Evolutionary conservation across 1,139 yeast genomes (phyloP).

Genomic region (Wickerhamomyces sp.): DNA sequence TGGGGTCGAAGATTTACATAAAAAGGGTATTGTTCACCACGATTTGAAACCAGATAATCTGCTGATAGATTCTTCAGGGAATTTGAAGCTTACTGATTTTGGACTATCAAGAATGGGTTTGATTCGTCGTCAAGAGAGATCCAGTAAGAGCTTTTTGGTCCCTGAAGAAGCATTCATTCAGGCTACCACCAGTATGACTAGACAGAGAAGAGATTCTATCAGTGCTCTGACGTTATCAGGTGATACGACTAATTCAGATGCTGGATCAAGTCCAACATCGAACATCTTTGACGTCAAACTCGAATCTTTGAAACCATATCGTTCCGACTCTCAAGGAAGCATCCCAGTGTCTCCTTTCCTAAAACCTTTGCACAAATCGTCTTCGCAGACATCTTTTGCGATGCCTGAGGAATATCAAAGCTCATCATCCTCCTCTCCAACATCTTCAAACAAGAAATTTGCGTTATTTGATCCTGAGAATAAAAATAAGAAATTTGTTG

Average conservation of each 20-base stretch:
- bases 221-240: slow-evolving; percentile 14
- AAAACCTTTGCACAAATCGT: slow-evolving; percentile 45
- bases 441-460: slow-evolving; percentile 35
- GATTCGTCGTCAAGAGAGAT: slow-evolving; percentile 63
- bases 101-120: slow-evolving; percentile 91
- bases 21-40: slow-evolving; percentile 86
- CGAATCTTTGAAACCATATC: slow-evolving; percentile 13
- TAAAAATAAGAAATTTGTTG: slow-evolving; percentile 67
- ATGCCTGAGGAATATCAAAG: slow-evolving; percentile 43
- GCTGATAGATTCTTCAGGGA: slow-evolving; percentile 82
- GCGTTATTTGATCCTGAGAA: slow-evolving; percentile 72
- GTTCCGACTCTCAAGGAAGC: slow-evolving; percentile 35
- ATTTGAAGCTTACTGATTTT: slow-evolving; percentile 88
- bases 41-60: slow-evolving; percentile 94
- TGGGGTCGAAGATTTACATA: slow-evolving; percentile 87
- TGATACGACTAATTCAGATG: slow-evolving; percentile 8
- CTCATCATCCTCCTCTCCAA: slow-evolving; percentile 8
- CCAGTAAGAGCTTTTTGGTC: slow-evolving; percentile 10
- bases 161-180: slow-evolving; percentile 21
- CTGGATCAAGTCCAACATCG: slow-evolving; percentile 19
- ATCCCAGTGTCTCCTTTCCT: slow-evolving; percentile 45
- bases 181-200: slow-evolving; percentile 10
- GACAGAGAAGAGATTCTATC: slow-evolving; percentile 19
- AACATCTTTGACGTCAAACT: slow-evolving; percentile 23
- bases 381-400: slow-evolving; percentile 54